Evolutionary conservation across 2,329 filamentous ascomycete species (phyloP).

Genomic region (Rhytidhysteron rufulum): DNA sequence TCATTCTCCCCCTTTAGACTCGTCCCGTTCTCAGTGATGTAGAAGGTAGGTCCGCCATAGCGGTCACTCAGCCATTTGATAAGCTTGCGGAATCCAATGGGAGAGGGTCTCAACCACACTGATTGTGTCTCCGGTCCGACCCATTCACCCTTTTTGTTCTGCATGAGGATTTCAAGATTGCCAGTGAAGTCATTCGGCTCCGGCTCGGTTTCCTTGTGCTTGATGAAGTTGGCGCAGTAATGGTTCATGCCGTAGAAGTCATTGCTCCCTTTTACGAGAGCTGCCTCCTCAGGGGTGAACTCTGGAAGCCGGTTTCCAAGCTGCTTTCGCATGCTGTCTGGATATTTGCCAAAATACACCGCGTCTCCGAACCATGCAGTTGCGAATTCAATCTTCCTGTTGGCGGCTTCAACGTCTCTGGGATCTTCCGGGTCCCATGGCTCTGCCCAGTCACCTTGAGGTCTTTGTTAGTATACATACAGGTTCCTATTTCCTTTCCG

Average conservation of each 20-base stretch:
- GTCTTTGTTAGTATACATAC: constrained; percentile 1
- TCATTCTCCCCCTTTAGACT: constrained; percentile 81
- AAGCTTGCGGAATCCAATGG: constrained; percentile 72
- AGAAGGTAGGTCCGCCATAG: constrained; percentile 73
- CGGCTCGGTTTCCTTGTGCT: constrained; percentile 61
- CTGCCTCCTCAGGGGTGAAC: constrained; percentile 68
- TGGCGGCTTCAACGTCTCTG: constrained; percentile 68
- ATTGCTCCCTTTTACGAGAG: constrained; percentile 78
- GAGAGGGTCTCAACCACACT: constrained; percentile 73
- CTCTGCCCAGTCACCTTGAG: constrained; percentile 70
- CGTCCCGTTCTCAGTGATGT: constrained; percentile 86
- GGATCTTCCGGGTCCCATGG: constrained; percentile 79
- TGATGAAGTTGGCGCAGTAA: constrained; percentile 86
- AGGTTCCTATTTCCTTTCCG: too few relatives aligned
- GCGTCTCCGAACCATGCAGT: constrained; percentile 89
- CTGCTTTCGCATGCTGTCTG: constrained; percentile 77
- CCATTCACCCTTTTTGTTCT: constrained; percentile 66
- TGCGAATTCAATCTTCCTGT: constrained; percentile 81
- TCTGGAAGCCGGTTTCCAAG: constrained; percentile 72
- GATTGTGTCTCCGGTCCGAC: constrained; percentile 82
- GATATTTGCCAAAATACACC: constrained; percentile 80
- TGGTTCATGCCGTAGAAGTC: constrained; percentile 96
- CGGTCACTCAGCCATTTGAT: constrained; percentile 57
- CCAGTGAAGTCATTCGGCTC: constrained; percentile 67
- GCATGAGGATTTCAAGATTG: constrained; percentile 68